A percentile compares a stretch with the other conserved stretches of the same genome.
Conservation (phyloP, 345 rosid genomes). For the Hypericum perforatum region DNA sequence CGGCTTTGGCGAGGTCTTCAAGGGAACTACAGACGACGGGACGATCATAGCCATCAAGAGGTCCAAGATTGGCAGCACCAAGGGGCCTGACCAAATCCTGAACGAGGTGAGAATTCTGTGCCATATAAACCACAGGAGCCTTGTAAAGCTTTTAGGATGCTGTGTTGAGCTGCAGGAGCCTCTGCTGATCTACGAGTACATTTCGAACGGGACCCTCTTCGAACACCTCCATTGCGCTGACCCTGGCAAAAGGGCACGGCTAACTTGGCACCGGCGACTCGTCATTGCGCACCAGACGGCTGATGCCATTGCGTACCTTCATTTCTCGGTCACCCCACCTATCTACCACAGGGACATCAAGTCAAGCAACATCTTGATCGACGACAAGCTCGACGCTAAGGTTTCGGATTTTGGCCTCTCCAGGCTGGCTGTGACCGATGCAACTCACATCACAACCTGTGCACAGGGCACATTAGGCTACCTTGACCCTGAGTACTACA, state of each 20-base stretch:
- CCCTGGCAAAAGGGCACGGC: background rate
- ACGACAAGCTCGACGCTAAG: constrained; percentile 33
- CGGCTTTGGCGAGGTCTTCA: constrained; percentile 47
- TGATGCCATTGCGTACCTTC: constrained; percentile 38
- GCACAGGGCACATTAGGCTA: constrained; percentile 49
- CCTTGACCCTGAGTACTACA: constrained; percentile 39
- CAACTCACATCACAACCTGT: constrained; percentile 41
- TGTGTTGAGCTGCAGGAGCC: constrained; percentile 47
- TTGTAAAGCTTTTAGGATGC: constrained; percentile 39
- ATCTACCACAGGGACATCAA: constrained; percentile 47
- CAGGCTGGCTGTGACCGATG: constrained; percentile 30
- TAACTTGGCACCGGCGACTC: constrained; percentile 31
- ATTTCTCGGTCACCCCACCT: constrained; percentile 31
- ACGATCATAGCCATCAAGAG: constrained; percentile 41
- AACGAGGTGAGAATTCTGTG: constrained; percentile 46
- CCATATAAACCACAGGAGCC: constrained; percentile 43
- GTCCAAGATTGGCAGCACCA: constrained; percentile 42
- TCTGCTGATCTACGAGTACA: constrained; percentile 38
- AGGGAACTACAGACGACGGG: constrained; percentile 34
- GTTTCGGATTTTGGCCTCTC: constrained; percentile 47
- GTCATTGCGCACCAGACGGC: constrained; percentile 32
- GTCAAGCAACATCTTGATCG: constrained; percentile 44
- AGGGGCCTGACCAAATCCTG: constrained; percentile 41
- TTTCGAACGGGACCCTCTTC: constrained; percentile 28
- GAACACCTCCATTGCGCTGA: constrained; percentile 25